Base-by-base conservation (phyloP, 768 basidiomycete genomes). In the Mycena vitilis region DNA sequence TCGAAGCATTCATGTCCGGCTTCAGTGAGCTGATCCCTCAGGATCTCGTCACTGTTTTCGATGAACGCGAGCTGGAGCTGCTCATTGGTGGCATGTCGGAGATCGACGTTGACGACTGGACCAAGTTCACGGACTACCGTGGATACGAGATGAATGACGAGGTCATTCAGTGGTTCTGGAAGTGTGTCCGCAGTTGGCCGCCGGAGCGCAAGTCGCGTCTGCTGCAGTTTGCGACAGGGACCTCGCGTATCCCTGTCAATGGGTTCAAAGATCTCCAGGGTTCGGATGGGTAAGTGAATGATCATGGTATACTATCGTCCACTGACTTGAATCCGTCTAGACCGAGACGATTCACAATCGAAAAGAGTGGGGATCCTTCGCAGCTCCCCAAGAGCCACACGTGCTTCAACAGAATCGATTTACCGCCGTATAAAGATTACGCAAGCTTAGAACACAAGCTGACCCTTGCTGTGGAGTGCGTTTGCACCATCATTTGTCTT, bases 81-180 rank as follows among this genome's bases (percentile, higher is more conserved):
- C 87, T 99, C 63, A 99, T 99, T 72, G 98, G 98, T 75, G 98
- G 98, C 74, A 98, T 99, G 95, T 98, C 96, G 53, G 98, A 99
- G 82, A 98, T 99, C 73, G 98, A 99, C 76, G 96, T 99, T 88
- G 96, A 98, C 71, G 97, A 98, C 78, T 99, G 98, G 98, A 95
- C 92, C 77, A 98, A 99, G 83, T 98, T 96, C 81, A 99, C 98
- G 44, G 98, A 99, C 78, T 99, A 99, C 81, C 92, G 97, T 71
- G 97, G 95, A 18, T 97, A 96, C 76, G 94, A 96, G 81, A 90
- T 95, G 81, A 93, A 92, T 74, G 95, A 97, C 76, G 95, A 97
- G 75, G 94, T 96, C 55, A 96, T 99, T 64, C 95, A 98, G 77
- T 99, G 98, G 98, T 99, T 99, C 91, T 99, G 98, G 98, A 95